Percentiles rank a stretch among this genome's conserved stretches.
Conservation (phyloP, 306 rosid species). For the Myrica gale region DNA sequence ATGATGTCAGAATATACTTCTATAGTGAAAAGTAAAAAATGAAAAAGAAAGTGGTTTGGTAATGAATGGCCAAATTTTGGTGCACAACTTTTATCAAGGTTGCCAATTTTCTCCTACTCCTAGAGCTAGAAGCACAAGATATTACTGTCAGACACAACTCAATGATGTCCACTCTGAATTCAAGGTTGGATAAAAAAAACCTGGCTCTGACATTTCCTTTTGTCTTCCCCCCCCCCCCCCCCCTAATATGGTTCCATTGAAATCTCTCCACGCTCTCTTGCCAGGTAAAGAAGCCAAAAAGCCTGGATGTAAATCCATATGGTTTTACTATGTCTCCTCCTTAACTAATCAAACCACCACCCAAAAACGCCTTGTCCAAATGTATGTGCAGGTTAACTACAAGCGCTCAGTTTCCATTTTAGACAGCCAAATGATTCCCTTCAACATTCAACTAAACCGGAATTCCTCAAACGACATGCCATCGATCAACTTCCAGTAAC, state of each 20-base stretch:
- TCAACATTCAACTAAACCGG: neutral
- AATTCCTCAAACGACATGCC: neutral
- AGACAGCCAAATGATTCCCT: neutral
- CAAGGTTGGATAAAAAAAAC: neutral
- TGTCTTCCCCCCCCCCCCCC: too few relatives aligned
- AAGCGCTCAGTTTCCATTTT: neutral
- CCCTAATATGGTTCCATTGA: too few relatives aligned
- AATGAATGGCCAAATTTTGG: neutral
- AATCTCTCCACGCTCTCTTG: neutral
- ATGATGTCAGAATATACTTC: neutral
- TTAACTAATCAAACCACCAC: neutral
- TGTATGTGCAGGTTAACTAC: neutral
- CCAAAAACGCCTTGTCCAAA: neutral
- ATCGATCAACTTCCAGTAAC: neutral
- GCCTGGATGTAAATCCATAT: too few relatives aligned
- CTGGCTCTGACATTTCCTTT: neutral
- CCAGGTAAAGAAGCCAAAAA: neutral
- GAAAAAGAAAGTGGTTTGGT: neutral
- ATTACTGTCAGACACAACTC: constrained; percentile 1
- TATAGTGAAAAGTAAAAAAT: constrained; percentile 1
- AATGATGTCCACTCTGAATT: neutral
- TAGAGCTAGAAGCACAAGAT: neutral
- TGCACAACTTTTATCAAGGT: neutral
- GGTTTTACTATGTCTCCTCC: neutral
- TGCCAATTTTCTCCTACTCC: neutral